phyloP scores from a whole-genome alignment of 148 eudicot species.

The Rhododendron molle region DNA sequence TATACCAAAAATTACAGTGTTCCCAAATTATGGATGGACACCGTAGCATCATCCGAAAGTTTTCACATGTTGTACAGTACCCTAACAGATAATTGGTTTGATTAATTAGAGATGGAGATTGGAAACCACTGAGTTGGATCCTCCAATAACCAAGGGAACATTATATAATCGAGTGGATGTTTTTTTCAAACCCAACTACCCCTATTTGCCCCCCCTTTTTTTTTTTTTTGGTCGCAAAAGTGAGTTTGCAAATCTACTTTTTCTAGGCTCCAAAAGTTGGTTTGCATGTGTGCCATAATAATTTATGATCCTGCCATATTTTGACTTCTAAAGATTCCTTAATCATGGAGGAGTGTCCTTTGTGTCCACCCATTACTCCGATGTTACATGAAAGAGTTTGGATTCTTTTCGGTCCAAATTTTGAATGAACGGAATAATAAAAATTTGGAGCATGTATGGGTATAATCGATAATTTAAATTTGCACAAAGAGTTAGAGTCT shows the following conservation, averaged over 20 bases:
- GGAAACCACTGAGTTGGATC: neutral
- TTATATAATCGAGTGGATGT: neutral
- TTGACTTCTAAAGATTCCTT: constrained; percentile 7
- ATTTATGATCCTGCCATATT: constrained; percentile 11
- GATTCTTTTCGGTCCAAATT: neutral
- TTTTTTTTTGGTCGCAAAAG: neutral
- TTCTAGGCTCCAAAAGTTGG: constrained; percentile 17
- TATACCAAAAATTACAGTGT: no score
- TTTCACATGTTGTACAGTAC: neutral
- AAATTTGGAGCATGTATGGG: neutral
- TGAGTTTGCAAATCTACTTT: constrained; percentile 12
- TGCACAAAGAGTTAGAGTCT: no score
- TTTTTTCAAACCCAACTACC: neutral
- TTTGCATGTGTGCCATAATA: constrained; percentile 25
- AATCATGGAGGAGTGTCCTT: neutral
- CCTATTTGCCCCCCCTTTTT: neutral
- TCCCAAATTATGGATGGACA: no score
- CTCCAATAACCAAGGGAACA: neutral
- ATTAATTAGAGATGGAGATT: neutral
- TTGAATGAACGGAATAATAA: no score
- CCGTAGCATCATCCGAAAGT: no score
- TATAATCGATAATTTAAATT: no score
- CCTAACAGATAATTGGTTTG: neutral
- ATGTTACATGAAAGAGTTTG: neutral
- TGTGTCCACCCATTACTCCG: neutral